phyloP scores from a whole-genome alignment of 106 monocot genomes.

The Hemerocallis citrina region DNA sequence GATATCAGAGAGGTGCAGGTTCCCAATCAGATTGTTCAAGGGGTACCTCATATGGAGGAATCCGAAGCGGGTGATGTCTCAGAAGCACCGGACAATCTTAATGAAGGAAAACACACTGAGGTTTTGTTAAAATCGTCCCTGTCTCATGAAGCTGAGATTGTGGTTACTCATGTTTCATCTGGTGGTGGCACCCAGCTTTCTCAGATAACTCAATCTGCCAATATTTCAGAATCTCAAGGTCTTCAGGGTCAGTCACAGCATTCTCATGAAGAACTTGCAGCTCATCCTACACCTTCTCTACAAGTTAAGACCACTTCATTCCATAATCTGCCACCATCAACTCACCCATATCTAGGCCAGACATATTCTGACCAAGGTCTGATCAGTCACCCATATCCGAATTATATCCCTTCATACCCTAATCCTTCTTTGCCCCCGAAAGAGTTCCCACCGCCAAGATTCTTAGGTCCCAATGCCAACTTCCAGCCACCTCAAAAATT shows the following conservation, averaged over 20 bases:
- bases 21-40: slow-evolving; percentile 8
- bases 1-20: not conserved
- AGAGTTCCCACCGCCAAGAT: slow-evolving; percentile 4
- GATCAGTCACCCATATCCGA: slow-evolving; percentile 5
- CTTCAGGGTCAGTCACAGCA: too few species aligned
- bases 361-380: slow-evolving; percentile 3
- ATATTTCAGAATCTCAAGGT: slow-evolving; percentile 7
- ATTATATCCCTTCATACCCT: slow-evolving; percentile 4
- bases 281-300: not conserved
- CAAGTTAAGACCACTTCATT: not conserved
- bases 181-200: not conserved
- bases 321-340: not conserved
- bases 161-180: not conserved
- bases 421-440: not conserved
- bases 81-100: not conserved
- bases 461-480: slow-evolving; percentile 11
- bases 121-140: not conserved
- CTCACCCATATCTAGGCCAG: not conserved
- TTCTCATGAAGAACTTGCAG: not conserved
- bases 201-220: slow-evolving; percentile 3
- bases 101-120: slow-evolving; percentile 1
- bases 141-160: not conserved
- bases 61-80: not conserved
- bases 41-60: slow-evolving; percentile 5
- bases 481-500: slow-evolving; percentile 19